phyloP scores from a whole-genome alignment of 179 eudicot genomes.

The Actinidia polygama region DNA sequence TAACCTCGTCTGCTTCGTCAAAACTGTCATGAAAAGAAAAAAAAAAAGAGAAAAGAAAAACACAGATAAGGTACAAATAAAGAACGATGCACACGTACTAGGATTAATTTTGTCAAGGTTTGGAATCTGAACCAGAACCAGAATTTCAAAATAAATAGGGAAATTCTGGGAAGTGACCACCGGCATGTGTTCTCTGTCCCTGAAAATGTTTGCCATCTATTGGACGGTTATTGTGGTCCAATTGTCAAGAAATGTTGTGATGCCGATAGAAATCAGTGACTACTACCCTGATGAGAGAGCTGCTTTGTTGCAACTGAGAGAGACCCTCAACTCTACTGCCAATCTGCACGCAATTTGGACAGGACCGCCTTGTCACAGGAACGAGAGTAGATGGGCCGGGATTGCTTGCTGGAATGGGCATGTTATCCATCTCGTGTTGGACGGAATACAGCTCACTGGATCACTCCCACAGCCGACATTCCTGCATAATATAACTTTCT shows the following conservation, averaged over 20 bases:
- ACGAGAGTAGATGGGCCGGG: conserved; percentile 45
- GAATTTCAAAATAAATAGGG: no score
- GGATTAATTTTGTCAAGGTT: no score
- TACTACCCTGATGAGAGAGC: conserved; percentile 41
- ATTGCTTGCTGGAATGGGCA: conserved; percentile 45
- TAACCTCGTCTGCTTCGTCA: no score
- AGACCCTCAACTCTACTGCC: conserved; percentile 25
- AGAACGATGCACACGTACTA: no score
- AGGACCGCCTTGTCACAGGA: conserved; percentile 47
- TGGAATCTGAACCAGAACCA: no score
- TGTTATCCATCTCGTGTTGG: conserved; percentile 37
- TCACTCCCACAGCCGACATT: conserved; percentile 33
- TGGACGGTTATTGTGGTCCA: not conserved
- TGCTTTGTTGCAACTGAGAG: conserved; percentile 46
- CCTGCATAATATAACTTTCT: conserved; percentile 34
- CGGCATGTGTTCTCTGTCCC: no score
- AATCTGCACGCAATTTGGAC: conserved; percentile 56
- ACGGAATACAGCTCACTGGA: conserved; percentile 39
- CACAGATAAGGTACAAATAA: no score
- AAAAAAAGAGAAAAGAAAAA: no score
- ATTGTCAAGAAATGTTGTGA: not conserved
- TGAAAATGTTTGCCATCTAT: no score
- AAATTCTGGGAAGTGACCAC: no score
- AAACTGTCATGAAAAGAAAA: no score
- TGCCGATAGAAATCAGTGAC: not conserved